Evolutionary conservation across 129 eudicot species (phyloP).

Genomic region (Ambrosia artemisiifolia): DNA sequence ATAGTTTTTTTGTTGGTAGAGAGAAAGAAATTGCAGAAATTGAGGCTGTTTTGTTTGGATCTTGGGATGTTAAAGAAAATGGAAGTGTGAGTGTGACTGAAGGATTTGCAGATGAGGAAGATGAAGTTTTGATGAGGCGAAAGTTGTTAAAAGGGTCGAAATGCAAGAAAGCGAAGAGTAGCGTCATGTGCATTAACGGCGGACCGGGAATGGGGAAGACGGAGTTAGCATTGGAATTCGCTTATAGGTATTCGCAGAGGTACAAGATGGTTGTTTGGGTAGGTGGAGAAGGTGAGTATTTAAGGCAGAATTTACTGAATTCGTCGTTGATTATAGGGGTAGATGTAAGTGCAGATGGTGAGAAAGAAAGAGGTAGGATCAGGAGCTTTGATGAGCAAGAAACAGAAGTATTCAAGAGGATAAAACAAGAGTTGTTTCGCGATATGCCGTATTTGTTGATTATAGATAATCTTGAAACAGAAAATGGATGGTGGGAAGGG

Average conservation of each 20-base stretch:
- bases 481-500: constrained; percentile 97
- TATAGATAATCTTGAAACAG: constrained; percentile 79
- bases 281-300: constrained; percentile 74
- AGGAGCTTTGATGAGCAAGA: constrained; percentile 88
- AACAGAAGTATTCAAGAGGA: constrained; percentile 81
- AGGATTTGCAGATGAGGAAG: constrained; percentile 62
- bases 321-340: constrained; percentile 56
- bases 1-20: constrained; percentile 66
- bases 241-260: constrained; percentile 59
- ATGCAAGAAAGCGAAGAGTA: constrained; percentile 59
- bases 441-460: constrained; percentile 79
- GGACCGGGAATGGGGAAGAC: constrained; percentile 78
- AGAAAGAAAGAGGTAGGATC: constrained; percentile 85
- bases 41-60: constrained; percentile 59
- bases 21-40: constrained; percentile 65
- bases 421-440: constrained; percentile 70
- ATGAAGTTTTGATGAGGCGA: constrained; percentile 42
- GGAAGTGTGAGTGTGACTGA: constrained; percentile 44
- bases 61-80: constrained; percentile 46
- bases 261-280: constrained; percentile 94
- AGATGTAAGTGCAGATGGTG: constrained; percentile 83
- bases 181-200: constrained; percentile 70
- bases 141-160: constrained; percentile 51
- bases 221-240: constrained; percentile 80
- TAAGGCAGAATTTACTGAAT: constrained; percentile 75